phyloP scores from a whole-genome alignment of 192 early-diverging fungal species.

The Piromyces finnis region DNA sequence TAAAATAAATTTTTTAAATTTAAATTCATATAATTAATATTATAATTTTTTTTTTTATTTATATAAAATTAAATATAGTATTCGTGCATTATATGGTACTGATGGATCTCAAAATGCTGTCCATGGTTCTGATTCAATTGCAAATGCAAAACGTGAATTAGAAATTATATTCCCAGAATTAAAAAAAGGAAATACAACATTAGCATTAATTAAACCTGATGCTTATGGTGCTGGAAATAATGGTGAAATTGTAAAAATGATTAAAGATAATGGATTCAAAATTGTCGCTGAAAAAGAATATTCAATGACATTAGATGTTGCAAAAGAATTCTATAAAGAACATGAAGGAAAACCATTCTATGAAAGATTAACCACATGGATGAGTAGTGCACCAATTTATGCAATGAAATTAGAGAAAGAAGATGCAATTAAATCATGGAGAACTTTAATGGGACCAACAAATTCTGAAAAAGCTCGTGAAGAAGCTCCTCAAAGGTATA shows the following conservation, averaged over 20 bases:
- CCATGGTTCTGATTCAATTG: conserved; percentile 31
- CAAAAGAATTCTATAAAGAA: background rate
- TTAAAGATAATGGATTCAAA: background rate
- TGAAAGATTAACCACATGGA: conserved; percentile 15
- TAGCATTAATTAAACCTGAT: conserved; percentile 41
- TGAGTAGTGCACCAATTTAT: conserved; percentile 28
- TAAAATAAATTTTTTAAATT: too few relatives aligned
- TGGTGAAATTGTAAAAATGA: background rate
- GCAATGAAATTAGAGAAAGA: conserved; percentile 31
- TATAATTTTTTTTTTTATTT: too few relatives aligned
- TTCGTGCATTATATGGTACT: conserved; percentile 25
- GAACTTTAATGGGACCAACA: conserved; percentile 26
- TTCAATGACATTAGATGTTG: conserved; percentile 7
- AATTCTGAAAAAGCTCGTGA: conserved; percentile 12
- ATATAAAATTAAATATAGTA: conserved; percentile 1
- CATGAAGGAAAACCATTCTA: conserved; percentile 8
- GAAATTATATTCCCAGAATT: conserved; percentile 14
- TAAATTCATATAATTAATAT: too few relatives aligned
- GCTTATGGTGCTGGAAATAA: conserved; percentile 16
- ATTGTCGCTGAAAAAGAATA: conserved; percentile 24
- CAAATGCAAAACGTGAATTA: conserved; percentile 21
- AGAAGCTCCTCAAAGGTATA: conserved; percentile 7
- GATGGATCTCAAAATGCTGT: conserved; percentile 23
- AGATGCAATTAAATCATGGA: conserved; percentile 25
- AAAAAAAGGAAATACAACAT: conserved; percentile 2